Percentiles rank a stretch among this genome's conserved stretches.
Evolutionary conservation across 441 rosid species (phyloP).

Genomic region (Bocquillonia castaneifolia): DNA sequence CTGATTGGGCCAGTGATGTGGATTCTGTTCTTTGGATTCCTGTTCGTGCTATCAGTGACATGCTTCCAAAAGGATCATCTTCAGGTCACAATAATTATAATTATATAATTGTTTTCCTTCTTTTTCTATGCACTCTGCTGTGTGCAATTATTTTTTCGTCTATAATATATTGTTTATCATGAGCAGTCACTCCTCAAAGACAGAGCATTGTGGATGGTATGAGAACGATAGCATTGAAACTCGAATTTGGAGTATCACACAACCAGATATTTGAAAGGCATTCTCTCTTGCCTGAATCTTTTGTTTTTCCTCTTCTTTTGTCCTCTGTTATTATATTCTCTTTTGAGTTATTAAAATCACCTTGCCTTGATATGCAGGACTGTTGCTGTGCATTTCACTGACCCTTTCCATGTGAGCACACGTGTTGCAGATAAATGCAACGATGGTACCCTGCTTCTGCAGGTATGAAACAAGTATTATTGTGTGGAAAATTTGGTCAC

Average conservation of each 20-base stretch:
- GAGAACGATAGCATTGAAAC: slow-evolving; percentile 97
- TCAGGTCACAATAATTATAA: slow-evolving; percentile 55
- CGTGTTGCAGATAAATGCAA: slow-evolving; percentile 76
- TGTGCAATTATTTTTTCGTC: slow-evolving; percentile 16
- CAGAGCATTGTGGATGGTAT: slow-evolving; percentile 88
- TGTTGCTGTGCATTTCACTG: slow-evolving; percentile 90
- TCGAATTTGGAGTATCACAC: slow-evolving; percentile 82
- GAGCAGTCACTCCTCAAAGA: slow-evolving; percentile 58
- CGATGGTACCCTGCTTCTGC: slow-evolving; percentile 79
- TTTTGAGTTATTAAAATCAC: slow-evolving; percentile 13
- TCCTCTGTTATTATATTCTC: neutral
- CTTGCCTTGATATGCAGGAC: slow-evolving; percentile 50
- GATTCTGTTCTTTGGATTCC: slow-evolving; percentile 89
- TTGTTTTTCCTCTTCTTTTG: neutral
- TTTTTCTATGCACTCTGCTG: slow-evolving; percentile 18
- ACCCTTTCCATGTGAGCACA: slow-evolving; percentile 86
- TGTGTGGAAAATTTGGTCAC: neutral
- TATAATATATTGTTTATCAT: slow-evolving; percentile 18
- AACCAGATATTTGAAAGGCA: slow-evolving; percentile 95
- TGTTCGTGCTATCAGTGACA: slow-evolving; percentile 63
- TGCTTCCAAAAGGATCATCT: slow-evolving; percentile 83
- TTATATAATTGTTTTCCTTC: slow-evolving; percentile 21
- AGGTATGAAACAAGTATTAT: slow-evolving; percentile 46
- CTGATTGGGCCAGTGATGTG: slow-evolving; percentile 85
- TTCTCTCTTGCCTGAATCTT: slow-evolving; percentile 17